Evolutionary conservation across 2,329 filamentous ascomycete genomes (phyloP), one percentile per base, ranked within the genome.

Genomic region (Waltergamsia citrina): DNA sequence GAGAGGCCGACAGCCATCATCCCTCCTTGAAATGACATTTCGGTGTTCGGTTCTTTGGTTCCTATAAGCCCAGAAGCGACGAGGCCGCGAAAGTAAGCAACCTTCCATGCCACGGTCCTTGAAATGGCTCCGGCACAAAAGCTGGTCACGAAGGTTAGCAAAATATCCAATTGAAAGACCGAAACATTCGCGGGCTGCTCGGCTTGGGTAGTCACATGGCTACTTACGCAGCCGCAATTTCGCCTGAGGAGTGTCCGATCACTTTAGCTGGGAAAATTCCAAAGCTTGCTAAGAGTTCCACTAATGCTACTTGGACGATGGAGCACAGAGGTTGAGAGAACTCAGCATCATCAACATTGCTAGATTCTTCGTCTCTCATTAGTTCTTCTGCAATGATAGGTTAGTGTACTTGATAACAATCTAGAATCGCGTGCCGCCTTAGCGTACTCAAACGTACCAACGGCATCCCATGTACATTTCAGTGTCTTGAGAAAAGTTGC

Each of bases 1-100:
- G 27, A 29, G 7, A 34, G 19, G 8, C 67, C 72, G 3, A 74
- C 67, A 2, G 72, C 72, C 47, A 75, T 59, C 73, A 77, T 77
- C n/a, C n/a, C n/a, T n/a, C n/a, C n/a, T n/a, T n/a, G n/a, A n/a
- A n/a, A n/a, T n/a, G n/a, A n/a, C n/a, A n/a, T n/a, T n/a, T n/a
- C n/a, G n/a, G n/a, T n/a, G n/a, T n/a, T n/a, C n/a, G n/a, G n/a
- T n/a, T n/a, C n/a, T n/a, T n/a, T n/a, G n/a, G n/a, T n/a, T n/a
- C n/a, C n/a, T n/a, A n/a, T n/a, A n/a, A 30, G 29, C 8, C 32
- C 16, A 2, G 36, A 38, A 7, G 45, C 33, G 29, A 35, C 10
- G 31, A 43, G 29, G 22, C 46, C 44, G n/a, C 45, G 33, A 31
- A 42, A 43, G 32, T 48, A 51, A 2, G 49, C 17, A 17, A 30